Conservation (phyloP, 495 filamentous ascomycete genomes). For the Lasiosphaeria hispida region DNA sequence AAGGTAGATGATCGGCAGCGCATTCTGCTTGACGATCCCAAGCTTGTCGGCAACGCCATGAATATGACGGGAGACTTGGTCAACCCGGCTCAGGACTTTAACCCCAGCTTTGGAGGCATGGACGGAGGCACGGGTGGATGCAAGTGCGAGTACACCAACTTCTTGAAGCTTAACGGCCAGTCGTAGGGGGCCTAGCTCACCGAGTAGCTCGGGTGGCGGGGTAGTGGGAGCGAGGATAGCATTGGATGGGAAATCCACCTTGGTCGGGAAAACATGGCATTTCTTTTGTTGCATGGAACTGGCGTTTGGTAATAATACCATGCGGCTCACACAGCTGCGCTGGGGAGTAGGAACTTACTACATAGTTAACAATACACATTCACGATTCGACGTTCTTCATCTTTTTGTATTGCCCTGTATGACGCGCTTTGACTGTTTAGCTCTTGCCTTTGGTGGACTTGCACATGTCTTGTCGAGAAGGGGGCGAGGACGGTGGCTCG, state of each 20-base stretch:
- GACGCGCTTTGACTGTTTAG: neutral
- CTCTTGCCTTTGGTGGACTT: too few relatives aligned
- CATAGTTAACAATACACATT: too few relatives aligned
- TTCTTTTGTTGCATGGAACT: neutral
- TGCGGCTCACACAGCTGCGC: neutral
- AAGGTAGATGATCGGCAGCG: conserved; percentile 52
- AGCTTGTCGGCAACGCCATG: conserved; percentile 59
- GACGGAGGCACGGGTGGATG: conserved; percentile 76
- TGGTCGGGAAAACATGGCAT: conserved; percentile 1
- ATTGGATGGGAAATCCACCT: too few relatives aligned
- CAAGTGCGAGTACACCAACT: conserved; percentile 73
- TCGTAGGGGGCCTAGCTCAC: neutral
- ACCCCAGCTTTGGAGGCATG: conserved; percentile 52
- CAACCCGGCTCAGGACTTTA: conserved; percentile 48
- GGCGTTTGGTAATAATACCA: neutral
- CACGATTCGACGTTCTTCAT: neutral
- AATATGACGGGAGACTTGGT: conserved; percentile 59
- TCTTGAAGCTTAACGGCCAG: conserved; percentile 29
- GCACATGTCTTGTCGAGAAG: too few relatives aligned
- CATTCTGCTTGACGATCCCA: conserved; percentile 51
- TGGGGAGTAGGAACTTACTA: neutral
- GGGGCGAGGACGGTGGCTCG: too few relatives aligned
- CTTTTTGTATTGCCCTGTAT: neutral
- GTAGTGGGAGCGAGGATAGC: too few relatives aligned
- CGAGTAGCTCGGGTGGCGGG: neutral